phyloP scores from a whole-genome alignment of 805 yeast genomes.

The Zygoascus flipseniorum region DNA sequence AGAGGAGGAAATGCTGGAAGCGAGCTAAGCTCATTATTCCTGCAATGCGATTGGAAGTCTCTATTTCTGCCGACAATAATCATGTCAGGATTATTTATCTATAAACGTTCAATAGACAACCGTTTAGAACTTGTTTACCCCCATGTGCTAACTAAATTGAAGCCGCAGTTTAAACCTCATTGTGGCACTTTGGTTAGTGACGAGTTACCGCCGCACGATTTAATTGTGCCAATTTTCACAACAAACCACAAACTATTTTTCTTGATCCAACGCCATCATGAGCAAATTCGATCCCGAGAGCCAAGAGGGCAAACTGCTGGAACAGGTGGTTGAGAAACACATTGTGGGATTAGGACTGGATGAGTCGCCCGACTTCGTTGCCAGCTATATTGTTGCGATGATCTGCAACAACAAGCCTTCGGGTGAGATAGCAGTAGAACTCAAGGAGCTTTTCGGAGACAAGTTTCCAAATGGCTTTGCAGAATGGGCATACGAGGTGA shows the following conservation, averaged over 20 bases:
- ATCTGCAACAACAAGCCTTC: constrained; percentile 18
- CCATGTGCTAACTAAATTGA: no score
- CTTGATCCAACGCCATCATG: not conserved
- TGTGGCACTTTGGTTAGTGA: no score
- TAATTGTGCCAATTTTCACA: not conserved
- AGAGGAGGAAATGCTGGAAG: constrained; percentile 21
- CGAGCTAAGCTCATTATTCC: not conserved
- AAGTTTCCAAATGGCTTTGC: constrained; percentile 18
- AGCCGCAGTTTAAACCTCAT: no score
- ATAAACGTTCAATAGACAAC: no score
- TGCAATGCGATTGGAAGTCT: no score
- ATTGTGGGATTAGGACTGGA: constrained; percentile 18
- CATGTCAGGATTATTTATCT: no score
- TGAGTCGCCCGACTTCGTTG: constrained; percentile 21
- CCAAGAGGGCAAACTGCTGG: constrained; percentile 1
- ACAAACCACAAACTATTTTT: not conserved
- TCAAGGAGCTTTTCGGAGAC: constrained; percentile 20
- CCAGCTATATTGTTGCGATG: constrained; percentile 24
- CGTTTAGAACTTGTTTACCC: no score
- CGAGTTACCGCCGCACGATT: not conserved
- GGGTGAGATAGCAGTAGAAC: constrained; percentile 18
- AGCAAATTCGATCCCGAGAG: not conserved
- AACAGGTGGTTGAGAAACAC: not conserved
- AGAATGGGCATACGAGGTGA: constrained; percentile 18
- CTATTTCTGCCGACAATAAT: no score